Conservation (phyloP, 768 basidiomycete genomes). For the Tylopilus intermedius region DNA sequence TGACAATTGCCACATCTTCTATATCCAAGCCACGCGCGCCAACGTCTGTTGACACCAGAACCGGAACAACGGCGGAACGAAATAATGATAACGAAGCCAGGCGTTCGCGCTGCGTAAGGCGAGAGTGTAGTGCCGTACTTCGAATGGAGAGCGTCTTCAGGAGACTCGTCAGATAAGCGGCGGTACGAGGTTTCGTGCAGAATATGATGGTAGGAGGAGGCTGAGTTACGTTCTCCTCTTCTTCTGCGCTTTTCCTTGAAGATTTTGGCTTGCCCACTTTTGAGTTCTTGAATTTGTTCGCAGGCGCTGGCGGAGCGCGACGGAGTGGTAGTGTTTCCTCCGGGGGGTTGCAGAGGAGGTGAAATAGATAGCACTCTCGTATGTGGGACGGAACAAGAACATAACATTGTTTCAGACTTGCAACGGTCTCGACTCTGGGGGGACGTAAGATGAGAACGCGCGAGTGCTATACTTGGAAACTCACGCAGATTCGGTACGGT, state of each 20-base stretch:
- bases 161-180: slow-evolving; percentile 79
- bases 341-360: slow-evolving; percentile 86
- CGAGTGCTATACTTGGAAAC: slow-evolving; percentile 23
- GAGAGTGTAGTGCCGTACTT: slow-evolving; percentile 86
- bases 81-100: slow-evolving; percentile 81
- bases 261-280: slow-evolving; percentile 34
- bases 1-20: slow-evolving; percentile 90
- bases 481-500: slow-evolving; percentile 71
- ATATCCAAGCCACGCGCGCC: slow-evolving; percentile 95
- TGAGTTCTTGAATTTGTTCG: neutral
- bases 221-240: slow-evolving; percentile 54
- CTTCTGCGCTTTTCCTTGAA: slow-evolving; percentile 28
- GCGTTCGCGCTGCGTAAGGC: slow-evolving; percentile 88
- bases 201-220: slow-evolving; percentile 98
- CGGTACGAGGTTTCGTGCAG: slow-evolving; percentile 78
- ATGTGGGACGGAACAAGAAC: slow-evolving; percentile 92
- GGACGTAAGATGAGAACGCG: neutral
- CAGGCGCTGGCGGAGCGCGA: slow-evolving; percentile 53
- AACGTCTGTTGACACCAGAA: slow-evolving; percentile 92
- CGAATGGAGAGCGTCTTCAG: slow-evolving; percentile 78
- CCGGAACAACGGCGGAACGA: slow-evolving; percentile 79
- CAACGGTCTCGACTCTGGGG: slow-evolving; percentile 80
- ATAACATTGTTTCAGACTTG: slow-evolving; percentile 82
- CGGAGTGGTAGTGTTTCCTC: slow-evolving; percentile 68
- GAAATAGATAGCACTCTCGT: slow-evolving; percentile 85